Evolutionary conservation across 2,329 filamentous ascomycete species (phyloP).

Genomic region (Triangularia setosa): DNA sequence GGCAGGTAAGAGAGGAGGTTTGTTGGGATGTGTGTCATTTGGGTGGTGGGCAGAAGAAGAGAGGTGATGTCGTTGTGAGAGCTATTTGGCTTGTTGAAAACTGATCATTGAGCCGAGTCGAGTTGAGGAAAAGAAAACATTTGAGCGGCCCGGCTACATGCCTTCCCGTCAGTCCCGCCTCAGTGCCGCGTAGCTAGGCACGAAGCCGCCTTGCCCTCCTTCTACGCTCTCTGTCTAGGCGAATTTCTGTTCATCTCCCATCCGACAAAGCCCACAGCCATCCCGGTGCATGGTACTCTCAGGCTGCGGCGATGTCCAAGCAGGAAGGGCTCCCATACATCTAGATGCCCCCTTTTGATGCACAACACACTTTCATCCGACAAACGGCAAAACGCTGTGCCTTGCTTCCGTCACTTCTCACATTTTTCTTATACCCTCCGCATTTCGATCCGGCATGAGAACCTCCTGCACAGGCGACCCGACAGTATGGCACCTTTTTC

Average conservation of each 20-base stretch:
- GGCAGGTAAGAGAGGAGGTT: no score
- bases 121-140: background rate
- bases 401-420: background rate
- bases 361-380: background rate
- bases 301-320: no score
- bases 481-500: constrained; percentile 7
- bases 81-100: background rate
- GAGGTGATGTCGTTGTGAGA: no score
- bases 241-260: background rate
- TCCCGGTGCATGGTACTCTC: background rate
- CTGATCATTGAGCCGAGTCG: background rate
- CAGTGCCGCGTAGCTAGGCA: background rate
- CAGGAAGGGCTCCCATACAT: background rate
- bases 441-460: background rate
- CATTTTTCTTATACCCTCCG: constrained; percentile 4
- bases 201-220: background rate
- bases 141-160: background rate
- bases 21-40: no score
- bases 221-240: background rate
- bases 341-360: background rate
- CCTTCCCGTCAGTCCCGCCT: background rate
- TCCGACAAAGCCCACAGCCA: background rate
- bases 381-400: background rate
- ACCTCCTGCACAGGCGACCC: background rate
- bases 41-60: background rate